Percentiles rank a stretch among this genome's conserved stretches.
Conservation (phyloP, 2,329 filamentous ascomycete species). For the Lecanicillium sp. region DNA sequence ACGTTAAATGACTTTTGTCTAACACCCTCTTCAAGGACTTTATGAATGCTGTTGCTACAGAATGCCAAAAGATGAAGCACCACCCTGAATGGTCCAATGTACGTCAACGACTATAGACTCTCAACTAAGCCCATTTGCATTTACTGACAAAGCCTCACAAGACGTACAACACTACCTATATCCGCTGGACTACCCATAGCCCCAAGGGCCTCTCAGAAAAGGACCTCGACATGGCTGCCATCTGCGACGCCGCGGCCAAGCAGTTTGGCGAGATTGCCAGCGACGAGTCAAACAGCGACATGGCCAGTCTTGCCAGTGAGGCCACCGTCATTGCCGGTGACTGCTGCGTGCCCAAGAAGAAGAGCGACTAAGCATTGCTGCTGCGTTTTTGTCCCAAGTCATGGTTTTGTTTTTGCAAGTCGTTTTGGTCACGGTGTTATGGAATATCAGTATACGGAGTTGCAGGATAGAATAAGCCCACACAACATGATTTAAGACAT, state of each 20-base stretch:
- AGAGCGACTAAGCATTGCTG: slow-evolving; percentile 4
- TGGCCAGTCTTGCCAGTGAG: slow-evolving; percentile 37
- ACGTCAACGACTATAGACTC: slow-evolving; percentile 14
- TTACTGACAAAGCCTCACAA: slow-evolving; percentile 18
- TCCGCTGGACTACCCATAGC: slow-evolving; percentile 66
- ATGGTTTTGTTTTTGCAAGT: neutral
- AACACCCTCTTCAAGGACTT: no score
- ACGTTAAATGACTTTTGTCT: neutral
- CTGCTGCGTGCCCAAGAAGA: slow-evolving; percentile 43
- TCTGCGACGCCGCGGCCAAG: slow-evolving; percentile 51
- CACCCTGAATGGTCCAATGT: slow-evolving; percentile 74
- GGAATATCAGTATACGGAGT: no score
- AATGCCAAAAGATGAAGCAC: slow-evolving; percentile 61
- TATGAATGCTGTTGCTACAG: slow-evolving; percentile 62
- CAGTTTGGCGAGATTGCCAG: slow-evolving; percentile 46
- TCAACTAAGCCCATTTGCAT: neutral
- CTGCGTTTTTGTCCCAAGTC: no score
- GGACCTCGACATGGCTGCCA: slow-evolving; percentile 52
- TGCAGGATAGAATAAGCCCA: neutral
- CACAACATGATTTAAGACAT: slow-evolving; percentile 5
- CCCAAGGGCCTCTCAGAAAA: slow-evolving; percentile 56
- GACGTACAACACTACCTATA: slow-evolving; percentile 62
- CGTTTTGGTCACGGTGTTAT: no score
- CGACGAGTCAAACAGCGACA: slow-evolving; percentile 23
- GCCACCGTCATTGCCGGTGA: slow-evolving; percentile 38